Conservation (phyloP, 129 eudicot species). For the Kitagawia praeruptora region DNA sequence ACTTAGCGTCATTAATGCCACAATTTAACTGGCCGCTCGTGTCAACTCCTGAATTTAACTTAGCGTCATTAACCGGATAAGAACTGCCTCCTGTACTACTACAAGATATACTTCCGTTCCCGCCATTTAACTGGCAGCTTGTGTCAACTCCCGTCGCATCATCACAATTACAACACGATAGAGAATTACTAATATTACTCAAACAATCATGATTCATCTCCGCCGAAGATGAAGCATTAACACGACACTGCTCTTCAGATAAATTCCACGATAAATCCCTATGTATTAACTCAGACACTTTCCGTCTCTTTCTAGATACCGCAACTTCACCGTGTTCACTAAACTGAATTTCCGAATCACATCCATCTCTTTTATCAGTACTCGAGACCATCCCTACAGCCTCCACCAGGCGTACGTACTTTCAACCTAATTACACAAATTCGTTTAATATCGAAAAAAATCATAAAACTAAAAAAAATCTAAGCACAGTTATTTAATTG, state of each 20-base stretch:
- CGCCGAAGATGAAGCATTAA: conserved; percentile 3
- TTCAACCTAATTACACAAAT: too few relatives aligned
- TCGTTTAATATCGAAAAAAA: not conserved
- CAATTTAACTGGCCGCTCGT: too few relatives aligned
- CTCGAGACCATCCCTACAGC: conserved; percentile 14
- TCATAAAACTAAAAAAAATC: not conserved
- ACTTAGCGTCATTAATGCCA: too few relatives aligned
- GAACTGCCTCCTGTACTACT: conserved; percentile 21
- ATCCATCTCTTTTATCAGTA: not conserved
- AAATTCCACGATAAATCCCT: not conserved
- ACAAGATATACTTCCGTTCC: conserved; percentile 13
- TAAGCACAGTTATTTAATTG: not conserved
- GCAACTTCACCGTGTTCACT: not conserved
- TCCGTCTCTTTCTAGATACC: conserved; percentile 12
- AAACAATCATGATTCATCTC: not conserved
- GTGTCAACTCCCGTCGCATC: conserved; percentile 23
- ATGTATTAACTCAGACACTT: not conserved
- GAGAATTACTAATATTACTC: conserved; percentile 2
- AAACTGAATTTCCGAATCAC: not conserved
- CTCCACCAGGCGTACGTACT: not conserved
- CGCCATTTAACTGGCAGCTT: conserved; percentile 39
- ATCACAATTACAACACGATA: conserved; percentile 8
- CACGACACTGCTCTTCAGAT: not conserved
- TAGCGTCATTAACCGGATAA: conserved; percentile 3
- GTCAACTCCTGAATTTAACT: too few relatives aligned